Evolutionary conservation across 2,329 filamentous ascomycete species (phyloP).

Genomic region (Sarocladiaceae sp.): DNA sequence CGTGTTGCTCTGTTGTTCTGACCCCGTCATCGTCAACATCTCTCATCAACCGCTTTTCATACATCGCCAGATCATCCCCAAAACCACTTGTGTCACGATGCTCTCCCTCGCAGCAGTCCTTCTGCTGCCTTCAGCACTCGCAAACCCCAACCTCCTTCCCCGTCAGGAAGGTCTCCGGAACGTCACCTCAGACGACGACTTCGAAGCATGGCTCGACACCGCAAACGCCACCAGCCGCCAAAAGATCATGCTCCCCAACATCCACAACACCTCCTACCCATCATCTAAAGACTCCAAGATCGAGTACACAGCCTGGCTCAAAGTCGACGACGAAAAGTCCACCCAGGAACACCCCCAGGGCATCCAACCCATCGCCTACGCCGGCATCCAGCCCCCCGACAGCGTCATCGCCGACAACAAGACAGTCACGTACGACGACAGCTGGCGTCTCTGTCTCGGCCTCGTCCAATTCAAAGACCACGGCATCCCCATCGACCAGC

Average conservation of each 20-base stretch:
- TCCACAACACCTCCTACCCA: not conserved
- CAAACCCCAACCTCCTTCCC: not conserved
- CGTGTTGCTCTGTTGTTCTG: no score
- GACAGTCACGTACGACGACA: no score
- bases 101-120: no score
- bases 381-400: no score
- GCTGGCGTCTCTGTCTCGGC: not conserved
- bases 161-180: not conserved
- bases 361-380: no score
- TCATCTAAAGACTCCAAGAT: not conserved
- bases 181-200: not conserved
- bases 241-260: not conserved
- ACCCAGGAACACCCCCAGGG: no score
- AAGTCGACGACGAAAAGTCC: not conserved
- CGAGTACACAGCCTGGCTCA: not conserved
- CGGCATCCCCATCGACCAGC: not conserved
- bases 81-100: no score
- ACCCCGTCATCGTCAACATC: no score
- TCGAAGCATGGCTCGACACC: not conserved
- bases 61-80: no score
- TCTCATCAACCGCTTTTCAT: no score
- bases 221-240: not conserved
- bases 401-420: no score
- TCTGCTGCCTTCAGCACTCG: no score
- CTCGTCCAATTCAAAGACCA: not conserved